Percentiles rank a stretch among this genome's conserved stretches.
Conservation (phyloP, 2,329 filamentous ascomycete species). For the Calonectria hongkongensis region DNA sequence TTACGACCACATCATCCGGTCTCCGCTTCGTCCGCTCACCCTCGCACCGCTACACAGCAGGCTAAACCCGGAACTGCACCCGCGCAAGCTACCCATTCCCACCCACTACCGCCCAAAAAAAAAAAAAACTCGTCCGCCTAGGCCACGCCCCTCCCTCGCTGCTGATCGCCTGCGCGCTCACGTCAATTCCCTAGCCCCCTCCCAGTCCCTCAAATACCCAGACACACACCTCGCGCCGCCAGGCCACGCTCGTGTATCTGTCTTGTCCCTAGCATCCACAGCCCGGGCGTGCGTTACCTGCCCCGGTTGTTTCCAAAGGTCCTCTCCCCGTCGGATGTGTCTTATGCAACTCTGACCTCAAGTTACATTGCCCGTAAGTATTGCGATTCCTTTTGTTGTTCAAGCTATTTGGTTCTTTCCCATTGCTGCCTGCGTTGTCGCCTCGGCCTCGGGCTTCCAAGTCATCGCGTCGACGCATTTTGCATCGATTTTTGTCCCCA, state of each 20-base stretch:
- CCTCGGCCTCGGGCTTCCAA: slow-evolving; percentile 46
- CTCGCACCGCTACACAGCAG: slow-evolving; percentile 37
- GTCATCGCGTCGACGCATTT: slow-evolving; percentile 43
- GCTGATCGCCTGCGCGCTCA: slow-evolving; percentile 40
- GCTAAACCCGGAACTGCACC: slow-evolving; percentile 38
- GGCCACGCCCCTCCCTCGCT: slow-evolving; percentile 41
- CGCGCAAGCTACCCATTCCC: slow-evolving; percentile 35
- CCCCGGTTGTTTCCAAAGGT: slow-evolving; percentile 51
- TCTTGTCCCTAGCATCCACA: slow-evolving; percentile 51
- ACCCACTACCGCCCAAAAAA: slow-evolving; percentile 30
- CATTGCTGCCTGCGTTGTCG: slow-evolving; percentile 38
- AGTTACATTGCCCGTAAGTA: slow-evolving; percentile 62
- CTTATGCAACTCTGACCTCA: slow-evolving; percentile 54
- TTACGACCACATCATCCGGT: slow-evolving; percentile 35
- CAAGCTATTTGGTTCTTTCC: slow-evolving; percentile 45
- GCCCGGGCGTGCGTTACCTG: slow-evolving; percentile 49
- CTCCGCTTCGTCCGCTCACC: slow-evolving; percentile 37
- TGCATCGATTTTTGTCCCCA: slow-evolving; percentile 35
- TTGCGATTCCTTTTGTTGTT: slow-evolving; percentile 42
- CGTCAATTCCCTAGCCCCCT: slow-evolving; percentile 43
- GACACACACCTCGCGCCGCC: slow-evolving; percentile 49
- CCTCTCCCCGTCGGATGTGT: slow-evolving; percentile 50
- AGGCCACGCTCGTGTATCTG: slow-evolving; percentile 51
- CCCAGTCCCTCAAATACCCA: slow-evolving; percentile 50
- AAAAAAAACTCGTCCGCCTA: slow-evolving; percentile 39